Conservation (phyloP, 208 protist genomes). For the Wallacemonas sp. region DNA sequence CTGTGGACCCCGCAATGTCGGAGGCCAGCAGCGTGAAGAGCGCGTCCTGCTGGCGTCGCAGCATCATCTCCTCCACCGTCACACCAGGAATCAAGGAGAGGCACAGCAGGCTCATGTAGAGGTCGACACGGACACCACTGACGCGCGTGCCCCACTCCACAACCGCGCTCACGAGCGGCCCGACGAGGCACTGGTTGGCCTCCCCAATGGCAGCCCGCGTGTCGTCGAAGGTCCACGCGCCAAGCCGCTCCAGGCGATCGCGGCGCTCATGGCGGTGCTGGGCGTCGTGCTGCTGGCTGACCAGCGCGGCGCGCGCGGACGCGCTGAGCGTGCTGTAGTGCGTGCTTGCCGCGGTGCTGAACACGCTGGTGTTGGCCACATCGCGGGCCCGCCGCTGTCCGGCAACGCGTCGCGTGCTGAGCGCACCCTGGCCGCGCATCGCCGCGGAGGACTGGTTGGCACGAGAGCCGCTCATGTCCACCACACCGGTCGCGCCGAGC, state of each 20-base stretch:
- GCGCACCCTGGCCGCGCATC: background rate
- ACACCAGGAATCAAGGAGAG: constrained; percentile 63
- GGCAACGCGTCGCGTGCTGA: background rate
- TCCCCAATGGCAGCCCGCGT: constrained; percentile 5
- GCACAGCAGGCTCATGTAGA: constrained; percentile 57
- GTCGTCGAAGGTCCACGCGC: constrained; percentile 2
- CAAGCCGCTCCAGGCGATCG: constrained; percentile 9
- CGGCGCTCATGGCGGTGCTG: constrained; percentile 5
- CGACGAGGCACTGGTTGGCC: constrained; percentile 35
- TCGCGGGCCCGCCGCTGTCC: background rate
- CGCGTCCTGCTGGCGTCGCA: constrained; percentile 59
- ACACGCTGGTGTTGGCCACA: background rate
- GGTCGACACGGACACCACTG: constrained; percentile 42
- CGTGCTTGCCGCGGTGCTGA: constrained; percentile 7
- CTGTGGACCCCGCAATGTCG: constrained; percentile 34
- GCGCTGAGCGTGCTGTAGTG: constrained; percentile 12
- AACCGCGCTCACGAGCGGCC: constrained; percentile 50
- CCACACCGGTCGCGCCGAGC: background rate
- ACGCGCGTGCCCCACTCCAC: constrained; percentile 62
- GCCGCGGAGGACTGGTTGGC: background rate
- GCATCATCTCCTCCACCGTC: constrained; percentile 61
- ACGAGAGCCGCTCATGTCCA: background rate
- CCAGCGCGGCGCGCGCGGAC: background rate
- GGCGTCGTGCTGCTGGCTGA: background rate
- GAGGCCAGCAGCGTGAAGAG: constrained; percentile 62